These are phyloP conservation scores for Boletellus sp. DNA, from an alignment of 768 basidiomycete species.

Conservation along the genomic window DNA sequence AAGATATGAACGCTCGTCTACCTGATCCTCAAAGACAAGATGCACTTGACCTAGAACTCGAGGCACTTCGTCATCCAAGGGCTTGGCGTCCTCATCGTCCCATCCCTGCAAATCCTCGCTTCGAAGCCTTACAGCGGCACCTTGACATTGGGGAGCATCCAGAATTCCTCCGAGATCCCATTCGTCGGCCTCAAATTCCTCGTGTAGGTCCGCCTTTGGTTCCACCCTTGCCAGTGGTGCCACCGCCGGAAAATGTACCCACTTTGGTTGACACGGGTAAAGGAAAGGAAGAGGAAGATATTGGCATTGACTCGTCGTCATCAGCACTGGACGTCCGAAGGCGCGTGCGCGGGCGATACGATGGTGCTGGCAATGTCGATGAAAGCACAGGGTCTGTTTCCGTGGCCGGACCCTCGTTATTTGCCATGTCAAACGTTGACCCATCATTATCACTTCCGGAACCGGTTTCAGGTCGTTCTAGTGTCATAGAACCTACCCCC, in stretches of 20 bases:
- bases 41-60: conserved; percentile 17
- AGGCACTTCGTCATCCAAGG: conserved; percentile 24
- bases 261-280: conserved; percentile 7
- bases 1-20: conserved; percentile 20
- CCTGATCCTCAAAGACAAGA: conserved; percentile 13
- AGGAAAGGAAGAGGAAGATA: conserved; percentile 26
- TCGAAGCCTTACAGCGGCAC: conserved; percentile 19
- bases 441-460: not conserved
- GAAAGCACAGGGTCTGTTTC: not conserved
- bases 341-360: conserved; percentile 19
- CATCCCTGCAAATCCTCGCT: conserved; percentile 16
- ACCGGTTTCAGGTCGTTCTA: conserved; percentile 8
- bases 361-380: conserved; percentile 7
- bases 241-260: not conserved
- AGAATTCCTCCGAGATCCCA: conserved; percentile 12
- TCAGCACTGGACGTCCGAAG: conserved; percentile 8
- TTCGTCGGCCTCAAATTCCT: conserved; percentile 16
- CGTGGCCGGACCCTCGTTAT: conserved; percentile 9
- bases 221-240: conserved; percentile 5
- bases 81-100: conserved; percentile 25
- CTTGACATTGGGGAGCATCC: conserved; percentile 13
- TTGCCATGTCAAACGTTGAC: not conserved
- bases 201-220: conserved; percentile 9
- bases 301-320: not conserved
- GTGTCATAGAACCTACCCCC: conserved; percentile 6